These are phyloP conservation scores for Candida piceae DNA, from an alignment of 805 yeast genomes.

Conservation along the genomic window DNA sequence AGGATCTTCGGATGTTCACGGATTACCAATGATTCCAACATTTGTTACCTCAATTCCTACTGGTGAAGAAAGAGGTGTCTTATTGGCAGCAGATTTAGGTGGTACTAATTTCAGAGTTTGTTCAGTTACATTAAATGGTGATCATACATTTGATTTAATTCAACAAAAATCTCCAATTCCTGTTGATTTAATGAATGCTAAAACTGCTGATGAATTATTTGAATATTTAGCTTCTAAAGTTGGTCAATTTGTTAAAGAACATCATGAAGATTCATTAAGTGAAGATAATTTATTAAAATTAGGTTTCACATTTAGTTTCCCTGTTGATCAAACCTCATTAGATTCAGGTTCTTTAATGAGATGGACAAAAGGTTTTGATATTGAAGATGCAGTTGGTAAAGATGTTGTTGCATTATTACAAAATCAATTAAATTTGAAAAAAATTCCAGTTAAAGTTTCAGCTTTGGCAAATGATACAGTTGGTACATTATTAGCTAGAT, in stretches of 20 bases:
- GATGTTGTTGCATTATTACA: conserved; percentile 79
- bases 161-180: conserved; percentile 83
- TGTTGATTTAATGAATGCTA: conserved; percentile 61
- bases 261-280: conserved; percentile 41
- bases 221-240: conserved; percentile 70
- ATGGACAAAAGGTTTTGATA: conserved; percentile 95
- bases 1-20: conserved; percentile 36
- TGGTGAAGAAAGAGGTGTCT: conserved; percentile 80
- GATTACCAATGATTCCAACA: conserved; percentile 90
- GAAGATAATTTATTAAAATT: conserved; percentile 44
- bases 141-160: conserved; percentile 69
- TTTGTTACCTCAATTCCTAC: conserved; percentile 80
- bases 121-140: conserved; percentile 72
- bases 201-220: conserved; percentile 66
- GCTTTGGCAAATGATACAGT: conserved; percentile 96
- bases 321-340: conserved; percentile 80
- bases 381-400: conserved; percentile 76
- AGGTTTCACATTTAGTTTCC: conserved; percentile 95
- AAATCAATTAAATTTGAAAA: conserved; percentile 52
- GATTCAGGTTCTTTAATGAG: conserved; percentile 77
- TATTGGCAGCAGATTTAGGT: conserved; percentile 89
- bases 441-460: conserved; percentile 64
- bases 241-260: conserved; percentile 54
- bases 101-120: conserved; percentile 96
- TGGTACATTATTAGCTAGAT: conserved; percentile 85